Percentiles rank a stretch among this genome's conserved stretches.
phyloP scores from a whole-genome alignment of 2,329 filamentous ascomycete genomes.

The Verticillium nonalfalfae region DNA sequence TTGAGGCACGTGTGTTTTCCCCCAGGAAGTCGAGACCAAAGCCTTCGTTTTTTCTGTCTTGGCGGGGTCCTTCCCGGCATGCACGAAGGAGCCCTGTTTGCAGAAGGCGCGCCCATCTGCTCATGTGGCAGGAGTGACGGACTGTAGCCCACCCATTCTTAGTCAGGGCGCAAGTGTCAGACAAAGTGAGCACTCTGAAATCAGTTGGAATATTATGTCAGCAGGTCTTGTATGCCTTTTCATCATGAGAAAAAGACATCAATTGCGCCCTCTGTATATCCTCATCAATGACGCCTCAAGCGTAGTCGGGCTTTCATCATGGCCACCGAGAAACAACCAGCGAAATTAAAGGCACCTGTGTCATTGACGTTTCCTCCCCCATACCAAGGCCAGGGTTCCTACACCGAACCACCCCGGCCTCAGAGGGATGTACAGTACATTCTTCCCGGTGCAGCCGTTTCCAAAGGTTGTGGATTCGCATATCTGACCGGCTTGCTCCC shows the following conservation, averaged over 20 bases:
- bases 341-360: not conserved
- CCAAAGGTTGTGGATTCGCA: not conserved
- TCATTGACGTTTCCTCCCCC: constrained; percentile 3
- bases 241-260: too few species aligned
- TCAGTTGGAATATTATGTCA: not conserved
- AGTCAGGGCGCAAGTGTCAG: not conserved
- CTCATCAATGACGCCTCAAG: not conserved
- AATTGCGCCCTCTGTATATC: not conserved
- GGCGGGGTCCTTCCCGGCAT: not conserved
- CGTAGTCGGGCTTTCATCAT: not conserved
- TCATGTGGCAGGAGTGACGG: not conserved
- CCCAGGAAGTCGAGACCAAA: not conserved
- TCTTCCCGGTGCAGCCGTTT: constrained; percentile 7
- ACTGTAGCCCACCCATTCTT: not conserved
- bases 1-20: not conserved
- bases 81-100: not conserved
- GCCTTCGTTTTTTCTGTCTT: not conserved
- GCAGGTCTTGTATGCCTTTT: not conserved
- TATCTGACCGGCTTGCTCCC: not conserved
- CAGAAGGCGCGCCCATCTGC: not conserved
- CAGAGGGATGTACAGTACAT: constrained; percentile 7
- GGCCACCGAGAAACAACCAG: not conserved
- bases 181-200: too few species aligned
- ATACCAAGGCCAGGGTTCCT: constrained; percentile 10
- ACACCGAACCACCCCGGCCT: constrained; percentile 8